Evolutionary conservation across 371 early-diverging fungal species (phyloP).

Genomic region (Choanephora cucurbitarum): DNA sequence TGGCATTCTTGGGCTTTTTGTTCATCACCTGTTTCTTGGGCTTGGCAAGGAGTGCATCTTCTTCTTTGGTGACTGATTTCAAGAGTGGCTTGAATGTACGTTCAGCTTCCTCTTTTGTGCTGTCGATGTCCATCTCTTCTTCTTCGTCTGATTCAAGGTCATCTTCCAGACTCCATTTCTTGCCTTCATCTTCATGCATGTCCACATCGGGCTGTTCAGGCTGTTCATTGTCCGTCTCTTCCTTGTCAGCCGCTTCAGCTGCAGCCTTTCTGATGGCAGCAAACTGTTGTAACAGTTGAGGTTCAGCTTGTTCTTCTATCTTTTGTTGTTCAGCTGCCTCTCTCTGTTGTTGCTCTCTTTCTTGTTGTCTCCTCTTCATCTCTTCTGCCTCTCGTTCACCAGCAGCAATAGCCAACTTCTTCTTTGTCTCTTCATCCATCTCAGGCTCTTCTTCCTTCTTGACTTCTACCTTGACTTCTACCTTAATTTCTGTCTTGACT

Average conservation of each 20-base stretch:
- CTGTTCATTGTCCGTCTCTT: constrained; percentile 15
- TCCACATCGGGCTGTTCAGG: constrained; percentile 5
- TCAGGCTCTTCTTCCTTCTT: constrained; percentile 18
- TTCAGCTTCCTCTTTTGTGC: constrained; percentile 16
- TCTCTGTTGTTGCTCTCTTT: constrained; percentile 16
- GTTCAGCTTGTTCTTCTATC: constrained; percentile 40
- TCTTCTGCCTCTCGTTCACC: constrained; percentile 17
- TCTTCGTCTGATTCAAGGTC: constrained; percentile 27
- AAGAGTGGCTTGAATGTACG: constrained; percentile 36
- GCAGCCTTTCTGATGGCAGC: constrained; percentile 32
- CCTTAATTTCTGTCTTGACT: too few relatives aligned
- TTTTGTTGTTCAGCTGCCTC: constrained; percentile 35
- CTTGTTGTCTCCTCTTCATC: constrained; percentile 18
- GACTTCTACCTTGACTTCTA: constrained; percentile 1
- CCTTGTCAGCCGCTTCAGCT: constrained; percentile 16
- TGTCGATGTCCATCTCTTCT: constrained; percentile 23
- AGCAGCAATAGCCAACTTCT: constrained; percentile 17
- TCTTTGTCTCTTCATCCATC: constrained; percentile 9
- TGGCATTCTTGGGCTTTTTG: constrained; percentile 35
- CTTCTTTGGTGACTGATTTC: constrained; percentile 15
- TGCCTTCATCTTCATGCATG: constrained; percentile 10
- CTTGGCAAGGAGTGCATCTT: constrained; percentile 19
- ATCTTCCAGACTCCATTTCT: constrained; percentile 32
- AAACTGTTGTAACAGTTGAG: constrained; percentile 27
- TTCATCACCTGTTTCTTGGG: constrained; percentile 23